A percentile compares a stretch with the other conserved stretches of the same genome.
These are phyloP conservation scores for California macrophylla DNA, from an alignment of 441 rosid genomes.

Conservation along the genomic window DNA sequence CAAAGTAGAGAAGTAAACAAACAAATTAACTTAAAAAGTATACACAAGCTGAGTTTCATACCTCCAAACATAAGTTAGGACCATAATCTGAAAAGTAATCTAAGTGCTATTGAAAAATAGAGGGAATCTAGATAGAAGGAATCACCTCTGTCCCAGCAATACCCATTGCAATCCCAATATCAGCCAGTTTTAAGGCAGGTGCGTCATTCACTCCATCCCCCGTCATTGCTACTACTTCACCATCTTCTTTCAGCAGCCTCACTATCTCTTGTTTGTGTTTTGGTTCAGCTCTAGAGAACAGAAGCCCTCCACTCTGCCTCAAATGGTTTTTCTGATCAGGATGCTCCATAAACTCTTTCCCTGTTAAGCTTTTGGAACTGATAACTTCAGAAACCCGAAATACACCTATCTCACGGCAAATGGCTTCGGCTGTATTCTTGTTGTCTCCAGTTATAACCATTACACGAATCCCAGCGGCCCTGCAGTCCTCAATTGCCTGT, in stretches of 20 bases:
- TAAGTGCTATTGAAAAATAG: not conserved
- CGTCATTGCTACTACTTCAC: slow-evolving; percentile 61
- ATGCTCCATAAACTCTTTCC: slow-evolving; percentile 64
- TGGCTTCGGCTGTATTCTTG: slow-evolving; percentile 87
- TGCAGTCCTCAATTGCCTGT: slow-evolving; percentile 89
- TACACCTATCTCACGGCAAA: slow-evolving; percentile 85
- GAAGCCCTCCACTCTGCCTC: slow-evolving; percentile 63
- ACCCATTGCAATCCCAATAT: slow-evolving; percentile 43
- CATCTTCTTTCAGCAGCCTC: slow-evolving; percentile 84
- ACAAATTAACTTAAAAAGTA: too few relatives aligned
- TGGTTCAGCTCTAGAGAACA: slow-evolving; percentile 94
- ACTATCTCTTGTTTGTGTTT: slow-evolving; percentile 94
- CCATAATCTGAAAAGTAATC: not conserved
- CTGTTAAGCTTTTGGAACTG: slow-evolving; percentile 60
- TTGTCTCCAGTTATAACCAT: slow-evolving; percentile 97
- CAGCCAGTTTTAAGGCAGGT: slow-evolving; percentile 41
- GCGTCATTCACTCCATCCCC: slow-evolving; percentile 48
- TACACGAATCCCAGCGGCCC: slow-evolving; percentile 86
- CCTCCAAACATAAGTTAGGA: not conserved
- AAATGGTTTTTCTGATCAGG: slow-evolving; percentile 48
- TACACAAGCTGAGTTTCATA: too few relatives aligned
- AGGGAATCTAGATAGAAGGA: not conserved
- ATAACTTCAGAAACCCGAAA: slow-evolving; percentile 59
- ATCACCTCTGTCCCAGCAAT: slow-evolving; percentile 42
- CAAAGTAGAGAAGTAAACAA: not conserved